Percentiles rank a stretch among this genome's conserved stretches.
phyloP scores from a whole-genome alignment of 129 eudicot genomes.

The Centella asiatica region DNA sequence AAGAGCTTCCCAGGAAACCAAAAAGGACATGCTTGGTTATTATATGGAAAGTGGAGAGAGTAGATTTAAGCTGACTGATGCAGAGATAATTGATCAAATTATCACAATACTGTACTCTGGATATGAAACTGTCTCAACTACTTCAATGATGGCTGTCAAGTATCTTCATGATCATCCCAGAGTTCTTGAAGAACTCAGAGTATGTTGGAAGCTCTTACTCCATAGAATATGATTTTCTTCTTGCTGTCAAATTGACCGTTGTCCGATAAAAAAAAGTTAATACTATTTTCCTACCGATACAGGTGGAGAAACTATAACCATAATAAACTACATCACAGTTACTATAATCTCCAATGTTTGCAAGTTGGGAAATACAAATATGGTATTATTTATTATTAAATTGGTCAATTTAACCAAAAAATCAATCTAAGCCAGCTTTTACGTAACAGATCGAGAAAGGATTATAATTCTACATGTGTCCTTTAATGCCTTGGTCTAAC shows the following conservation, averaged over 20 bases:
- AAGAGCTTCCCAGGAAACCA: constrained; percentile 44
- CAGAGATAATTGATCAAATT: constrained; percentile 85
- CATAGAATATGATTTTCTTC: not conserved
- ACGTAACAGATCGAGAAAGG: too few relatives aligned
- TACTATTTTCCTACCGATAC: too few relatives aligned
- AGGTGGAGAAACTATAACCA: too few relatives aligned
- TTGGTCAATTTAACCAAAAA: too few relatives aligned
- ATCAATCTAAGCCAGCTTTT: too few relatives aligned
- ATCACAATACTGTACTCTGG: constrained; percentile 94
- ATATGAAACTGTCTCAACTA: constrained; percentile 94
- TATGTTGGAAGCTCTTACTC: constrained; percentile 24
- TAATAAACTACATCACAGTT: too few relatives aligned
- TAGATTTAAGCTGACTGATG: constrained; percentile 68
- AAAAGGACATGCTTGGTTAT: constrained; percentile 62
- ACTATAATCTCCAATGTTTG: too few relatives aligned
- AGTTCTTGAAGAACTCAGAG: constrained; percentile 82
- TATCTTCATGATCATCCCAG: constrained; percentile 95
- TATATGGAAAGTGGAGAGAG: constrained; percentile 55
- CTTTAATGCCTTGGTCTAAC: not conserved
- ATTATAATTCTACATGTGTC: not conserved
- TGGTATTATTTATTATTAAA: too few relatives aligned
- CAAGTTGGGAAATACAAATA: too few relatives aligned
- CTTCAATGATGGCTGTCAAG: constrained; percentile 99
- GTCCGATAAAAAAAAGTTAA: too few relatives aligned
- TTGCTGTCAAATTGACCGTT: not conserved